Evolutionary conservation across 2,329 filamentous ascomycete genomes (phyloP), one percentile per base, ranked within the genome.

Genomic region (Colletotrichum salicis): DNA sequence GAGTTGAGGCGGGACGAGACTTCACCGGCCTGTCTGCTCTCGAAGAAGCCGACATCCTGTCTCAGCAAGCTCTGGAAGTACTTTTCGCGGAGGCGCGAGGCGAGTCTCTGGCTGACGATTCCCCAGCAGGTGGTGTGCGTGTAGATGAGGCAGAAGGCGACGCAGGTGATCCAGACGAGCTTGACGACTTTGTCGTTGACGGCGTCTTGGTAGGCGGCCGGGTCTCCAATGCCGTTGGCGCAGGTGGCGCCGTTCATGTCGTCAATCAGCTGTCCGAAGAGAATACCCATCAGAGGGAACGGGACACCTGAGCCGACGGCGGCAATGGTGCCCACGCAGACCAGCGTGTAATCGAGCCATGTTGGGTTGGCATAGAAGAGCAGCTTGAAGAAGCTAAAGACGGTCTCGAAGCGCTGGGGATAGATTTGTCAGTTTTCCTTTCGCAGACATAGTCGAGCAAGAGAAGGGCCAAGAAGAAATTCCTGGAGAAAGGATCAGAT

Each of bases 141-240:
- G 77, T 91, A 92, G 70, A 91, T 89, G 63, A 86, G 79, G 56
- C 85, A 82, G 71, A 92, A 90, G 65, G 87, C 84, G 12, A 85
- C 89, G 67, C 91, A 87, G 15, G 87, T 86, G 37, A 92, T 82
- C 76, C 90, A 91, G 4, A 91, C 85, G 33, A 92, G 82, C 51
- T 85, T 72, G 76, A 91, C 78, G 35, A 92, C 85, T 74, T 88
- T 89, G 65, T 78, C 75, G 72, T 87, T 82, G 66, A 88, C 83
- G 29, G 74, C 77, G 51, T 68, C 64, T 65, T 83, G 78, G 56
- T 81, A 79, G 37, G 54, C 37, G 33, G 19, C 45, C 33, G 51
- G n/a, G 31, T 70, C 55, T 5, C 54, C 29, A 13, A 64, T 31
- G 22, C 33, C 75, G 55, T 73, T 69, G 3, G 79, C 77, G 75